Evolutionary conservation across 139 green algal species (phyloP), one percentile per base, ranked within the genome.

Genomic region (Chlamydomonas sphaeroides): DNA sequence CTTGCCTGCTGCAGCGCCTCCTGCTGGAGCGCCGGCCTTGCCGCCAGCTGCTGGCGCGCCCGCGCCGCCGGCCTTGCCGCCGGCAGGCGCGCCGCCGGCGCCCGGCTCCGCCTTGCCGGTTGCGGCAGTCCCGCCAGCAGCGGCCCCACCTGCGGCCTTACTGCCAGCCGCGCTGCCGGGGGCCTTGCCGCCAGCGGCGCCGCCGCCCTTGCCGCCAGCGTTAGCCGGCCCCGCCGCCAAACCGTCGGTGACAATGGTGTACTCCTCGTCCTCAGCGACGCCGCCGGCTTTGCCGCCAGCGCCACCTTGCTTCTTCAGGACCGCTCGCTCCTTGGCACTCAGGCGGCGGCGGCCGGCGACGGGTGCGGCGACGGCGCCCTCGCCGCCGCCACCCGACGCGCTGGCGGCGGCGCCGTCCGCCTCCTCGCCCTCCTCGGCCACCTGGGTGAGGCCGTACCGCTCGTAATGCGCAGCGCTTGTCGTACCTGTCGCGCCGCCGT

Each of bases 311-410:
- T 95, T 93, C 59, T 95, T 94, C 48, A 92, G 63, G 42, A 77
- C 15, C 32, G 82, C 85, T 3, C 92, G 88, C 87, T 96, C 89
- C 65, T 94, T 93, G 39, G 90, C 92, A 30, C 91, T 95, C n/a
- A 96, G 65, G 63, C 92, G 91, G 20, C 88, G 89, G 79, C 81
- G 76, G 18, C 85, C 80, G 28, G 49, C 71, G 20, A n/a, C 81
- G 41, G 18, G 57, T 21, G 45, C 77, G n/a, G 65, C 49, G 42
- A 59, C 51, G 35, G 35, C 68, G 26, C 39, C 70, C 61, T 78
- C 36, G 38, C 73, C 66, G 65, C 36, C 10, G 26, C 3, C 86
- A 35, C 65, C 74, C 68, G 51, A 28, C 11, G 21, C 65, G 23
- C 42, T 69, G 17, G 1, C 84, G 32, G 68, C 78, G 26, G 35